phyloP scores from a whole-genome alignment of 75 land plant genomes.

The Gnetum montanum region DNA sequence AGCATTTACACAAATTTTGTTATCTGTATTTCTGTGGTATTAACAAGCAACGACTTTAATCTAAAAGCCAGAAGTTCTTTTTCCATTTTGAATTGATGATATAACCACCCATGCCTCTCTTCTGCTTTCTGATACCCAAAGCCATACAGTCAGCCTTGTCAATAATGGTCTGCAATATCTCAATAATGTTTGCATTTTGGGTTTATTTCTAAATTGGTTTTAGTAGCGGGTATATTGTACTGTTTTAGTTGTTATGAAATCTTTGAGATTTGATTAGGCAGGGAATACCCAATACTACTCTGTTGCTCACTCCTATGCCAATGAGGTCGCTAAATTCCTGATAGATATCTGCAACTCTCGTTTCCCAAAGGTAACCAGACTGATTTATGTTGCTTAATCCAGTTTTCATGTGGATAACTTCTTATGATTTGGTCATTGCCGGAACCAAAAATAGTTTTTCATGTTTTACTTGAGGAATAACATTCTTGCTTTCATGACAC shows the following conservation, averaged over 20 bases:
- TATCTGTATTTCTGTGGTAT: too few species aligned
- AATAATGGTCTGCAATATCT: too few species aligned
- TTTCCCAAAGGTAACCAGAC: conserved; percentile 4
- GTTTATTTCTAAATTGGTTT: not conserved
- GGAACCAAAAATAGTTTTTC: not conserved
- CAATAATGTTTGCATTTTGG: too few species aligned
- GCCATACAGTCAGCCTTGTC: conserved; percentile 23
- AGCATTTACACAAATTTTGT: too few species aligned
- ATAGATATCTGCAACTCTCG: not conserved
- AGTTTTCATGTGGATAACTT: not conserved
- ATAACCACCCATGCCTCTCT: conserved; percentile 15
- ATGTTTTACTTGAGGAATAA: not conserved
- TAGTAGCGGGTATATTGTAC: not conserved
- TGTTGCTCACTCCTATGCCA: not conserved
- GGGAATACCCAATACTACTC: not conserved
- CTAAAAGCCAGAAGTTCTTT: conserved; percentile 27
- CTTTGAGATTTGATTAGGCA: not conserved
- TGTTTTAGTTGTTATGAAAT: not conserved
- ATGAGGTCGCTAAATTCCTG: not conserved
- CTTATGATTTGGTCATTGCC: not conserved
- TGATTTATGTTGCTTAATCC: not conserved
- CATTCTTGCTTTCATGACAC: not conserved
- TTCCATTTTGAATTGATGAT: conserved; percentile 19
- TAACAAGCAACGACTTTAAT: too few species aligned
- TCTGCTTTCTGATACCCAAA: conserved; percentile 20